Evolutionary conservation across 306 rosid genomes (phyloP).

Genomic region (Quercus mongolica): DNA sequence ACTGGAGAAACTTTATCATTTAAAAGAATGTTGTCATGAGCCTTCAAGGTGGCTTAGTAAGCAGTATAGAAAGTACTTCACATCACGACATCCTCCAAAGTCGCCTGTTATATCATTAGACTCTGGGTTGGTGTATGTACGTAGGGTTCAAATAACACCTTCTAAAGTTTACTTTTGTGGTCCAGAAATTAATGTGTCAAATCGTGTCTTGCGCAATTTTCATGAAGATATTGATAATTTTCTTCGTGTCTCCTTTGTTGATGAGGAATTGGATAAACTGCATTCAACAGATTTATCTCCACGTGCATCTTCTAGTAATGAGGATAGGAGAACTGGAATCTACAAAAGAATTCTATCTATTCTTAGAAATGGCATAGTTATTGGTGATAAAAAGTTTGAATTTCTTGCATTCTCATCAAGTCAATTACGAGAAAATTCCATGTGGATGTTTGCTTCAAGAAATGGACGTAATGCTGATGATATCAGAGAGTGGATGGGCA

Average conservation of each 20-base stretch:
- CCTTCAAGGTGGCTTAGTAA: constrained; percentile 62
- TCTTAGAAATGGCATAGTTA: constrained; percentile 56
- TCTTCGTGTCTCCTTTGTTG: constrained; percentile 79
- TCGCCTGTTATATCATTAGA: constrained; percentile 53
- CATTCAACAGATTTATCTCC: constrained; percentile 64
- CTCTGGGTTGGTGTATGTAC: constrained; percentile 66
- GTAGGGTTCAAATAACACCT: constrained; percentile 76
- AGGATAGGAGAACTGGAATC: constrained; percentile 47
- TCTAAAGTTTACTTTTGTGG: constrained; percentile 62
- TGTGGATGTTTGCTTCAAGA: constrained; percentile 88
- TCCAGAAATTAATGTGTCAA: constrained; percentile 81
- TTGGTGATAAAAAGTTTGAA: constrained; percentile 72
- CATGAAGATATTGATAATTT: constrained; percentile 47
- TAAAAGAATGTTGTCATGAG: constrained; percentile 61
- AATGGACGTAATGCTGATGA: constrained; percentile 31
- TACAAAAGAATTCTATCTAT: constrained; percentile 62
- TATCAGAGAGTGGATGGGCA: constrained; percentile 74
- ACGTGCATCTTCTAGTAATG: constrained; percentile 32
- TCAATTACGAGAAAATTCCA: constrained; percentile 74
- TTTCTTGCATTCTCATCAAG: constrained; percentile 92
- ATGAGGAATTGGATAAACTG: constrained; percentile 68
- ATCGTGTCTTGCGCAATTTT: constrained; percentile 70
- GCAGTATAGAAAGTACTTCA: constrained; percentile 41
- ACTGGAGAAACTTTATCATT: constrained; percentile 51
- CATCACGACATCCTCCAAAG: constrained; percentile 26